Conservation (phyloP, 768 basidiomycete genomes). For the Cystofilobasidium macerans region DNA sequence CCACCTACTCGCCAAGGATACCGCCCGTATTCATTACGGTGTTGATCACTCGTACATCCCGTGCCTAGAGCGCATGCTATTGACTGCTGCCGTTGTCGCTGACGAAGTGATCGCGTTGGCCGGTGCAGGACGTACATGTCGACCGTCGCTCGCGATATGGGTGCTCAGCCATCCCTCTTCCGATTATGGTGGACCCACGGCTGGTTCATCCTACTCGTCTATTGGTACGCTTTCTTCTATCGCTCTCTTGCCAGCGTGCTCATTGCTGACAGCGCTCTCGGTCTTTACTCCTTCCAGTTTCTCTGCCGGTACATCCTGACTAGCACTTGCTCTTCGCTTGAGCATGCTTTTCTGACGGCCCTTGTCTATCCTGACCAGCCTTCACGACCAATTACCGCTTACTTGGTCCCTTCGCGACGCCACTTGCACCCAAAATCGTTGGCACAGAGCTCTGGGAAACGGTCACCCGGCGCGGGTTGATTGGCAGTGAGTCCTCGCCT, state of each 20-base stretch:
- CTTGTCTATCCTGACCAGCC: conserved; percentile 27
- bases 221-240: conserved; percentile 42
- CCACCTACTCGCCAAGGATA: conserved; percentile 47
- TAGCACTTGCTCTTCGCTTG: not conserved
- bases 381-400: conserved; percentile 54
- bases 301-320: conserved; percentile 40
- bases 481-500: no score
- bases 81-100: not conserved
- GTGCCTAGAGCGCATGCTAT: not conserved
- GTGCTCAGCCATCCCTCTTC: conserved; percentile 46
- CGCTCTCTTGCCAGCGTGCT: not conserved
- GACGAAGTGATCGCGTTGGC: not conserved
- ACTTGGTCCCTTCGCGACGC: conserved; percentile 46
- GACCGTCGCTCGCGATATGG: conserved; percentile 50
- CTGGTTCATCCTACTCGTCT: conserved; percentile 46
- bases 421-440: conserved; percentile 42
- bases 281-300: conserved; percentile 40
- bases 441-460: conserved; percentile 53
- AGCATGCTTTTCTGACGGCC: not conserved
- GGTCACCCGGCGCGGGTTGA: conserved; percentile 46
- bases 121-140: conserved; percentile 44
- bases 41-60: conserved; percentile 44
- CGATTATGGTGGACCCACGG: conserved; percentile 47
- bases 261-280: not conserved
- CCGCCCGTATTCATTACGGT: conserved; percentile 48